A percentile compares a stretch with the other conserved stretches of the same genome.
Evolutionary conservation across 108 stramenopile species (phyloP).

Genomic region (Cyclostephanos tholiformis): DNA sequence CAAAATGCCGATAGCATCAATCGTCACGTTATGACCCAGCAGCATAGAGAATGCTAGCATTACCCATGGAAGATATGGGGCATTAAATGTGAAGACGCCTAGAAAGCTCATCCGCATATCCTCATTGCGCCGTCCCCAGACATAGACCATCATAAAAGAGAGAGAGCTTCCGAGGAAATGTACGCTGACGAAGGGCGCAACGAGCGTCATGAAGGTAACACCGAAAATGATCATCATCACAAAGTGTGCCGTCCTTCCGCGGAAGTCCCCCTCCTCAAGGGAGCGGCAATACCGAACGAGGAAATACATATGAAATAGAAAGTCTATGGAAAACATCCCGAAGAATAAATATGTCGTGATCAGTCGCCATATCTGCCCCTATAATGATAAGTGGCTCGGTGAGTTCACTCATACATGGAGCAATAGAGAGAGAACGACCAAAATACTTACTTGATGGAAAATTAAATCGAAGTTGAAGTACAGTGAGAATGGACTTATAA

Average conservation of each 20-base stretch:
- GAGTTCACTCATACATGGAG: not conserved
- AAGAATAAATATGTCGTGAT: slow-evolving; percentile 97
- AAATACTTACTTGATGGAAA: slow-evolving; percentile 48
- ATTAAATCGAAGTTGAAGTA: slow-evolving; percentile 94
- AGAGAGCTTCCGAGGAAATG: slow-evolving; percentile 93
- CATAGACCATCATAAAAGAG: slow-evolving; percentile 98
- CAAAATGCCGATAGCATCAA: slow-evolving; percentile 92
- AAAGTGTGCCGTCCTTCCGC: slow-evolving; percentile 92
- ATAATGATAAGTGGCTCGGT: not conserved
- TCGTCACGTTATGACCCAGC: slow-evolving; percentile 82
- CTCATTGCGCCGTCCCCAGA: slow-evolving; percentile 91
- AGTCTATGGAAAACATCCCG: slow-evolving; percentile 95
- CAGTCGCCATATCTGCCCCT: slow-evolving; percentile 95
- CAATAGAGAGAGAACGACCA: not conserved
- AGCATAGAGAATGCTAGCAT: slow-evolving; percentile 89
- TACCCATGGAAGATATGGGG: slow-evolving; percentile 97
- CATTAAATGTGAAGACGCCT: slow-evolving; percentile 93
- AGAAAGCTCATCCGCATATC: slow-evolving; percentile 93
- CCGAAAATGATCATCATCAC: slow-evolving; percentile 93
- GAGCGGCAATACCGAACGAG: slow-evolving; percentile 93
- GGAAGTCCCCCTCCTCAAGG: slow-evolving; percentile 96
- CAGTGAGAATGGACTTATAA: slow-evolving; percentile 86
- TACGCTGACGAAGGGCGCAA: slow-evolving; percentile 85
- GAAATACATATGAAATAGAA: slow-evolving; percentile 99
- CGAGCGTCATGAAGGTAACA: slow-evolving; percentile 69